These are phyloP conservation scores for Anisodus tanguticus DNA, from an alignment of 257 asterid species.

Conservation along the genomic window DNA sequence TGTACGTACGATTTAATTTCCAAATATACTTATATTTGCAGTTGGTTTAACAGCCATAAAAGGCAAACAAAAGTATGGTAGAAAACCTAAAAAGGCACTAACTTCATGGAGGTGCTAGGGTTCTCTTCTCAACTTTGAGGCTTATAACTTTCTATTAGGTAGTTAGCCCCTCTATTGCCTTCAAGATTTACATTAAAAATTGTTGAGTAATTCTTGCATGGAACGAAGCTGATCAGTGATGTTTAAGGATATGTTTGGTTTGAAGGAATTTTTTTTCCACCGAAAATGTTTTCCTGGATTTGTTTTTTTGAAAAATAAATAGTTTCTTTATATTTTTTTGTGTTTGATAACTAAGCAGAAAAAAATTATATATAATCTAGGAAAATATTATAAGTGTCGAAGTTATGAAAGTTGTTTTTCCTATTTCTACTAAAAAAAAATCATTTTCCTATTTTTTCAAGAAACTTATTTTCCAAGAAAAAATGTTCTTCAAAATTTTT, in stretches of 20 bases:
- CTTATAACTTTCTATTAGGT: background rate
- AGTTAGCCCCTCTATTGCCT: background rate
- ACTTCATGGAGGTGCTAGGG: conserved; percentile 5
- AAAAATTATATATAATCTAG: background rate
- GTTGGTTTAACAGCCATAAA: background rate
- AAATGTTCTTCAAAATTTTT: background rate
- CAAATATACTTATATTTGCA: no score
- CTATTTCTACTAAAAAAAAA: no score
- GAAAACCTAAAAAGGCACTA: conserved; percentile 4
- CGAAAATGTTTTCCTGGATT: no score
- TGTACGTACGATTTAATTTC: background rate
- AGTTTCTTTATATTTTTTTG: background rate
- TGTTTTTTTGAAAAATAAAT: no score
- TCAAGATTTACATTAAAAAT: background rate
- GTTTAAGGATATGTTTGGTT: no score
- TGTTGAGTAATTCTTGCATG: background rate
- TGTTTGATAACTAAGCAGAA: background rate
- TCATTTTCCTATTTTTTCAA: no score
- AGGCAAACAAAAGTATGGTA: conserved; percentile 3
- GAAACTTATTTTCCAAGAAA: background rate
- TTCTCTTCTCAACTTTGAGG: background rate
- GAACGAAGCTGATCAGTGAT: no score
- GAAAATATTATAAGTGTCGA: background rate
- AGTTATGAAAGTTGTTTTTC: background rate
- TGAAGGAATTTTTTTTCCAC: no score